Conservation (phyloP, 495 filamentous ascomycete genomes). For the Daldinia grandis region DNA sequence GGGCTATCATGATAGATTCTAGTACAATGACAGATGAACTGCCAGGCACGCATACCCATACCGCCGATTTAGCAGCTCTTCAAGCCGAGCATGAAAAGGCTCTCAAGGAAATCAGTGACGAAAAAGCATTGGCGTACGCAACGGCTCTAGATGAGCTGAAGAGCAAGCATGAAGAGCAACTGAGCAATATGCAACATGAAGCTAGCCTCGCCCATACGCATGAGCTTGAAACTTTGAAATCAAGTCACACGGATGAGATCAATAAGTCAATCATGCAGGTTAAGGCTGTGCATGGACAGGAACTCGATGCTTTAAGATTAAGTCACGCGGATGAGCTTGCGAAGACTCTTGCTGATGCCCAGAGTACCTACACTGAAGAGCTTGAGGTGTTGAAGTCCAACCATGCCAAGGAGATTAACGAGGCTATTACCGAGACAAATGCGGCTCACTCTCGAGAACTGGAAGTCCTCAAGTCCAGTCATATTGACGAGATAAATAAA, state of each 20-base stretch:
- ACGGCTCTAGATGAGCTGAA: slow-evolving; percentile 57
- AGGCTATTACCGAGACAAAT: slow-evolving; percentile 48
- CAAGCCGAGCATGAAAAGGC: slow-evolving; percentile 58
- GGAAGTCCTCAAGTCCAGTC: slow-evolving; percentile 49
- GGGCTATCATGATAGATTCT: slow-evolving; percentile 74
- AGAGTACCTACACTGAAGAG: slow-evolving; percentile 45
- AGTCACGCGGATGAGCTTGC: slow-evolving; percentile 53
- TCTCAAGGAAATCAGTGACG: slow-evolving; percentile 54
- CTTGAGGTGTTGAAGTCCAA: slow-evolving; percentile 50
- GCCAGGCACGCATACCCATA: slow-evolving; percentile 36
- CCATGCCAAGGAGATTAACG: slow-evolving; percentile 52
- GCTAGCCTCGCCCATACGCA: slow-evolving; percentile 50
- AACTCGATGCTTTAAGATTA: slow-evolving; percentile 53
- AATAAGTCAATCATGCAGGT: slow-evolving; percentile 45
- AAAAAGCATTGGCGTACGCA: slow-evolving; percentile 55
- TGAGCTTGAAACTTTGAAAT: slow-evolving; percentile 50
- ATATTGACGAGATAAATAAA: slow-evolving; percentile 49
- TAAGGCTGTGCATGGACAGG: slow-evolving; percentile 42
- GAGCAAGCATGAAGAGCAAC: slow-evolving; percentile 54
- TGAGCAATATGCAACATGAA: slow-evolving; percentile 48
- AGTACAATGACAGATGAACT: slow-evolving; percentile 87
- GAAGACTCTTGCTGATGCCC: slow-evolving; percentile 46
- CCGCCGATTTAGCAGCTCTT: slow-evolving; percentile 36
- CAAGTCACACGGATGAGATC: slow-evolving; percentile 52
- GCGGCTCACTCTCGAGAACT: slow-evolving; percentile 50